Percentiles rank a stretch among this genome's conserved stretches.
Evolutionary conservation across 331 rosid genomes (phyloP).

Genomic region (Quercus lobata): DNA sequence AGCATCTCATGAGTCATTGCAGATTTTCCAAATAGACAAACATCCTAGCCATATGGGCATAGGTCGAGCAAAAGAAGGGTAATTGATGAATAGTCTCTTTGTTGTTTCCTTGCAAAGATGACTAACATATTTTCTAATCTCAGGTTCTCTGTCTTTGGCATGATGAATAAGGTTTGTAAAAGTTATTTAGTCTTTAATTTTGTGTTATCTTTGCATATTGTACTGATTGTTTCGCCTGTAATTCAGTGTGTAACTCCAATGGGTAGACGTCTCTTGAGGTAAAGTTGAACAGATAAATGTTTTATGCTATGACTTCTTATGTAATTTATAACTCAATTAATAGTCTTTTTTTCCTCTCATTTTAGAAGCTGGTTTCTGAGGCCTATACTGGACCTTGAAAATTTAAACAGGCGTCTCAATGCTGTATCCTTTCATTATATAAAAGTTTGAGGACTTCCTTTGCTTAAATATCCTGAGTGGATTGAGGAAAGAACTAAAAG

Average conservation of each 20-base stretch:
- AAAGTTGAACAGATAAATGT: conserved; percentile 7
- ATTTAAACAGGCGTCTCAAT: conserved; percentile 72
- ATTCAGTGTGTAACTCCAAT: conserved; percentile 81
- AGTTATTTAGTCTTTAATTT: conserved; percentile 17
- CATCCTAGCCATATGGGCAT: conserved; percentile 99
- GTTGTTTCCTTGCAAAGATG: conserved; percentile 14
- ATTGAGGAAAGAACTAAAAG: neutral
- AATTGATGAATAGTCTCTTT: conserved; percentile 22
- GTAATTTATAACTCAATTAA: neutral
- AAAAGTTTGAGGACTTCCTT: conserved; percentile 1
- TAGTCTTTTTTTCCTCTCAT: neutral
- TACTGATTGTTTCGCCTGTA: conserved; percentile 21
- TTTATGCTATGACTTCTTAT: neutral
- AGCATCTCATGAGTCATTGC: conserved; percentile 91
- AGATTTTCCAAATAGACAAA: conserved; percentile 93
- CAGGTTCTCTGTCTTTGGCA: conserved; percentile 96
- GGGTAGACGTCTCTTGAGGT: conserved; percentile 95
- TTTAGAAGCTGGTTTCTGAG: conserved; percentile 85
- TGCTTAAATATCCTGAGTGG: neutral
- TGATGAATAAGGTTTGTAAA: conserved; percentile 86
- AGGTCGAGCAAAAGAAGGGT: conserved; percentile 99
- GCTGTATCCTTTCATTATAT: conserved; percentile 66
- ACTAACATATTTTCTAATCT: conserved; percentile 22
- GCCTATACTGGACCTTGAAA: conserved; percentile 88
- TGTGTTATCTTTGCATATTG: conserved; percentile 11